These are phyloP conservation scores for Didymella glomerata DNA, from an alignment of 2,329 filamentous ascomycete genomes.

Conservation along the genomic window DNA sequence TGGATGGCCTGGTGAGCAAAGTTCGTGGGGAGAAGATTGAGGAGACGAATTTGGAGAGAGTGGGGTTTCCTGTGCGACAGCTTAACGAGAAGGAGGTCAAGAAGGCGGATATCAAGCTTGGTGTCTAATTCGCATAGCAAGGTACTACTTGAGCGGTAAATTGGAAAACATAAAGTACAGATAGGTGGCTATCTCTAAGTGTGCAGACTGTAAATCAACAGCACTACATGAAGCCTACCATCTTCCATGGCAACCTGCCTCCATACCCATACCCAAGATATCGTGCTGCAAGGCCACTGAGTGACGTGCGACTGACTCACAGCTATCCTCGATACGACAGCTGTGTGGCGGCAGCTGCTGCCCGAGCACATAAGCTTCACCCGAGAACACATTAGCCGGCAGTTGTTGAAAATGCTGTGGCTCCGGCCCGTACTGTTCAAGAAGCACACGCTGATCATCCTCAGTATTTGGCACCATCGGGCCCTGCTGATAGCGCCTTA, in stretches of 20 bases:
- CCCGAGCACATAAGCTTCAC: not conserved
- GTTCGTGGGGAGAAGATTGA: slow-evolving; percentile 30
- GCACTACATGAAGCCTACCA: not conserved
- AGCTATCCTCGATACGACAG: not conserved
- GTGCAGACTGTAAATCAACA: not conserved
- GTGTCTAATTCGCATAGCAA: not conserved
- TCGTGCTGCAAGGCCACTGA: not conserved
- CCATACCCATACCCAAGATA: not conserved
- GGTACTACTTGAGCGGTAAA: not conserved
- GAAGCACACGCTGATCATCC: not conserved
- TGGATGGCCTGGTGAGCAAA: slow-evolving; percentile 45
- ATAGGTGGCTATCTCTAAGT: not conserved
- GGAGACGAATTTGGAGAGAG: slow-evolving; percentile 33
- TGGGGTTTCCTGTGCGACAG: slow-evolving; percentile 25
- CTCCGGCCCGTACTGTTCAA: not conserved
- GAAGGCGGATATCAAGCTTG: slow-evolving; percentile 7
- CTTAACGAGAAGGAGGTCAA: slow-evolving; percentile 4
- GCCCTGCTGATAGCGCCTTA: not conserved
- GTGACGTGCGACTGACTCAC: not conserved
- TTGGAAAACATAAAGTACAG: not conserved
- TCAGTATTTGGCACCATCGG: not conserved
- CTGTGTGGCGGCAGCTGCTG: not conserved
- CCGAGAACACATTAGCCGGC: not conserved
- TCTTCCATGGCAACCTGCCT: too few species aligned
- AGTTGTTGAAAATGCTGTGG: not conserved